A percentile compares a stretch with the other conserved stretches of the same genome.
Conservation (phyloP, 164 flowering plant genomes). For the Hamamelis virginiana region DNA sequence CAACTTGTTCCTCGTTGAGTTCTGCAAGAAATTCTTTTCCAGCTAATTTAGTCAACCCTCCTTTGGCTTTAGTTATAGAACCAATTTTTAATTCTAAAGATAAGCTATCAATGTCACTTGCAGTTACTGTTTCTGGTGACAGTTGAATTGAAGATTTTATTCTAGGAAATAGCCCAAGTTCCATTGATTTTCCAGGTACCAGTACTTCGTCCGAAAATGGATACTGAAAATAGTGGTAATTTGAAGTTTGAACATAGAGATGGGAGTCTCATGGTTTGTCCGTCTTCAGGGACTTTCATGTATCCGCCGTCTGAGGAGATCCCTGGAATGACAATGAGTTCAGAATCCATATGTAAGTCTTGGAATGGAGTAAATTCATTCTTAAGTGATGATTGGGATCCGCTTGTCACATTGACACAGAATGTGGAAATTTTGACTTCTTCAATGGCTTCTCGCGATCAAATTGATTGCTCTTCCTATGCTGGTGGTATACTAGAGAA, state of each 20-base stretch:
- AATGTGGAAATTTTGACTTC: not conserved
- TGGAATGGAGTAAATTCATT: not conserved
- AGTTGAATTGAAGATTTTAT: not conserved
- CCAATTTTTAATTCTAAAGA: not conserved
- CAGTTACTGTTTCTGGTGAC: not conserved
- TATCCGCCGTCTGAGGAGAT: not conserved
- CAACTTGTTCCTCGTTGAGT: slow-evolving; percentile 3
- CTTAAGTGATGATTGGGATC: not conserved
- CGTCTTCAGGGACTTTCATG: not conserved
- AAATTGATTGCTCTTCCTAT: not conserved
- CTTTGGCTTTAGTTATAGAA: not conserved
- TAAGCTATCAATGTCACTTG: not conserved
- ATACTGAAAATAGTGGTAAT: not conserved
- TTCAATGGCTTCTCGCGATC: not conserved
- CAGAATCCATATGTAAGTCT: not conserved
- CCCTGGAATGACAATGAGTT: no score
- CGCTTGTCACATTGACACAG: not conserved
- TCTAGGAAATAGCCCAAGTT: not conserved
- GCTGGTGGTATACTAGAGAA: not conserved
- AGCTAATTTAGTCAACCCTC: not conserved
- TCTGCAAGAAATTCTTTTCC: slow-evolving; percentile 2
- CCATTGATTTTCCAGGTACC: not conserved
- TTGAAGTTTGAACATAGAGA: not conserved
- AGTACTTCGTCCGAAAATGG: not conserved
- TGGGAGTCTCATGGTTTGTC: not conserved